Conservation (phyloP, 2,329 filamentous ascomycete genomes). For the Sphaerostilbella broomeana region DNA sequence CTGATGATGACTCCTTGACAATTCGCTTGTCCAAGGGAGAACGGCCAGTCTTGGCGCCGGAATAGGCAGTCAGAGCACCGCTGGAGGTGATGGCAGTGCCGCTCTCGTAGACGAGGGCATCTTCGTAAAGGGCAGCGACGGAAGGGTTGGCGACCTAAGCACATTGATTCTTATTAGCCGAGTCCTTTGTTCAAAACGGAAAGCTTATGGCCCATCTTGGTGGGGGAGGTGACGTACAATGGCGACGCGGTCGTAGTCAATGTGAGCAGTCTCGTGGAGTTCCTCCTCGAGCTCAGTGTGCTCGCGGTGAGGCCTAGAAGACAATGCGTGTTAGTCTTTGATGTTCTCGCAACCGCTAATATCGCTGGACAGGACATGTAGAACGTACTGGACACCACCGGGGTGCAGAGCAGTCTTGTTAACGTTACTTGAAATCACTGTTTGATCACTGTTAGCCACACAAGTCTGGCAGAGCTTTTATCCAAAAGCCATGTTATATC, state of each 20-base stretch:
- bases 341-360: neutral
- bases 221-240: conserved; percentile 67
- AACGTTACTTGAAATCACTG: conserved; percentile 52
- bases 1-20: conserved; percentile 82
- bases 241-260: conserved; percentile 96
- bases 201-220: too few species aligned
- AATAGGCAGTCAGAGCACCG: conserved; percentile 94
- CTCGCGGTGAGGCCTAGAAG: conserved; percentile 65
- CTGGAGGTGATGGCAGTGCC: conserved; percentile 95
- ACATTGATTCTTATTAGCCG: too few species aligned
- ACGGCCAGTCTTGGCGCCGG: conserved; percentile 93
- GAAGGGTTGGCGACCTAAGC: conserved; percentile 79
- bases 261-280: conserved; percentile 95
- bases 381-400: conserved; percentile 78
- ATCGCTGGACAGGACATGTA: conserved; percentile 12
- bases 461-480: conserved; percentile 6
- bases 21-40: conserved; percentile 97
- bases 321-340: conserved; percentile 22
- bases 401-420: conserved; percentile 94
- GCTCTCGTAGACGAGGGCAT: conserved; percentile 94
- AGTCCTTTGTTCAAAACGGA: too few species aligned
- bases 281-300: conserved; percentile 97
- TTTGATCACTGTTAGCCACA: conserved; percentile 9
- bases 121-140: conserved; percentile 94
- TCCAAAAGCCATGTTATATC: conserved; percentile 1